Conservation (phyloP, 257 asterid species). For the Lithospermum erythrorhizon region DNA sequence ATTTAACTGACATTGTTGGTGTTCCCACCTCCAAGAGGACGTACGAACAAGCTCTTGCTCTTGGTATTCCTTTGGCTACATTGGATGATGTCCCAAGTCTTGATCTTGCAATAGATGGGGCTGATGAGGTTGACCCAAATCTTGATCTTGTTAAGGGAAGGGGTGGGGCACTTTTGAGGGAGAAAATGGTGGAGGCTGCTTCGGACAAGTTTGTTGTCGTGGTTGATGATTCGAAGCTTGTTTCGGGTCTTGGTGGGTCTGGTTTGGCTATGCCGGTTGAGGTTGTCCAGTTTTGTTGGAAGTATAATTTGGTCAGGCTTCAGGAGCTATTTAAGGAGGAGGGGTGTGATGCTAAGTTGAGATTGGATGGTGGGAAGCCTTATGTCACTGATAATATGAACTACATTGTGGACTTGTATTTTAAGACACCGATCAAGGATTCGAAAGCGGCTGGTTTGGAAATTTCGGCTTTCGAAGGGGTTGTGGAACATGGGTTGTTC, state of each 20-base stretch:
- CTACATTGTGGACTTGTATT: slow-evolving; percentile 84
- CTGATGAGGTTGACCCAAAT: slow-evolving; percentile 86
- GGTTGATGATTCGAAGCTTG: slow-evolving; percentile 77
- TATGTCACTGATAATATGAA: slow-evolving; percentile 78
- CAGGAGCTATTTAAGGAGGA: slow-evolving; percentile 58
- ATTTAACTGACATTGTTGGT: slow-evolving; percentile 54
- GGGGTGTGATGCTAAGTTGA: slow-evolving; percentile 62
- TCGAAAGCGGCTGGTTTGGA: slow-evolving; percentile 59
- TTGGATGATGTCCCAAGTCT: slow-evolving; percentile 59
- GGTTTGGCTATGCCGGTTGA: slow-evolving; percentile 96
- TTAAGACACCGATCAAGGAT: slow-evolving; percentile 77
- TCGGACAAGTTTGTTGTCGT: slow-evolving; percentile 76
- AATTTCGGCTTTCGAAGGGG: slow-evolving; percentile 64
- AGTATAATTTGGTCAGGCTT: slow-evolving; percentile 50
- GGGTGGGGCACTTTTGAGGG: slow-evolving; percentile 82
- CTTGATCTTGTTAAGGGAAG: slow-evolving; percentile 93
- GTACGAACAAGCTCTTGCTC: slow-evolving; percentile 54
- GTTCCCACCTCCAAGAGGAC: slow-evolving; percentile 82
- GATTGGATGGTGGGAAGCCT: slow-evolving; percentile 69
- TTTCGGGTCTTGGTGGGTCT: slow-evolving; percentile 71
- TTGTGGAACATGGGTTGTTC: slow-evolving; percentile 68
- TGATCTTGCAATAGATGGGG: slow-evolving; percentile 83
- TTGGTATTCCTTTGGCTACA: slow-evolving; percentile 53
- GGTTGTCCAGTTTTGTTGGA: slow-evolving; percentile 91
- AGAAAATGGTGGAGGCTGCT: slow-evolving; percentile 96